phyloP scores from a whole-genome alignment of 495 filamentous ascomycete genomes.

The Daldinia bambusicola region DNA sequence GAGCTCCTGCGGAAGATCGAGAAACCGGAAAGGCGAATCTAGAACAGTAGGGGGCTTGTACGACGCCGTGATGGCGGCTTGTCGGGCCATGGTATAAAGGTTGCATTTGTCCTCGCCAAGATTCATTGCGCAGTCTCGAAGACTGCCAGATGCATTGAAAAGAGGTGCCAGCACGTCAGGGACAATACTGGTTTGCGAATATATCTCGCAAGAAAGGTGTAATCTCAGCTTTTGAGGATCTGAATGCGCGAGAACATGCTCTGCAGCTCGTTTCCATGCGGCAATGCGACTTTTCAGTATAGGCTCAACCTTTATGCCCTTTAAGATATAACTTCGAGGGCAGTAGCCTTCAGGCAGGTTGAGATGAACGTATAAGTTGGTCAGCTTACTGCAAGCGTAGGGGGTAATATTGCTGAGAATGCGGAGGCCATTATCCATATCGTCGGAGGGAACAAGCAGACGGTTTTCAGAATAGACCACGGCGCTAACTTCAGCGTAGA shows the following conservation, averaged over 20 bases:
- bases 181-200: neutral
- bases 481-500: conserved; percentile 1
- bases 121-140: neutral
- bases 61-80: neutral
- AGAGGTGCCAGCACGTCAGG: neutral
- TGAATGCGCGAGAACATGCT: neutral
- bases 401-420: conserved; percentile 1
- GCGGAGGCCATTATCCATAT: neutral
- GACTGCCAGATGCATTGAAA: neutral
- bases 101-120: neutral
- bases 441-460: neutral
- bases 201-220: neutral
- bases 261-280: neutral
- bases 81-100: neutral
- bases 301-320: neutral
- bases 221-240: neutral
- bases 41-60: neutral
- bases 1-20: neutral
- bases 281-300: neutral
- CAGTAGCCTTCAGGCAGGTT: neutral
- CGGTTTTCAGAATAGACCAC: neutral
- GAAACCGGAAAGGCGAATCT: neutral
- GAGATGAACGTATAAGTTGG: neutral
- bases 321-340: neutral
- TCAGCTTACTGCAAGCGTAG: neutral